Evolutionary conservation across 345 rosid species (phyloP).

Genomic region (Aquilaria yunnanensis): DNA sequence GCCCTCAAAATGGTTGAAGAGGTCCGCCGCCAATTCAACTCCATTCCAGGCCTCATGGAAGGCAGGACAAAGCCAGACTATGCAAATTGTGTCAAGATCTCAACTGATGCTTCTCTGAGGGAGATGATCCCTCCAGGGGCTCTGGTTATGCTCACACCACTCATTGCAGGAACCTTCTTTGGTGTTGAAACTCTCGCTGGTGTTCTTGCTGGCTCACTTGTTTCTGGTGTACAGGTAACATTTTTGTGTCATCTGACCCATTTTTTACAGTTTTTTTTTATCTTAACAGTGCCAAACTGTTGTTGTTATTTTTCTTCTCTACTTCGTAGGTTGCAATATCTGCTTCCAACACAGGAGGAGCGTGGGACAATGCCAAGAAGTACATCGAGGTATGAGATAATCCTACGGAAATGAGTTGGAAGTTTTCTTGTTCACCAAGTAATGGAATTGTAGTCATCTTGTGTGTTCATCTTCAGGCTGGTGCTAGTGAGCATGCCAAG

Average conservation of each 20-base stretch:
- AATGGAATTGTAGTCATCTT: neutral
- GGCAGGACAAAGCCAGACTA: conserved; percentile 58
- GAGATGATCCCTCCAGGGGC: conserved; percentile 82
- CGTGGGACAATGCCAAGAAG: conserved; percentile 73
- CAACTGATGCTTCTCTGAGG: conserved; percentile 55
- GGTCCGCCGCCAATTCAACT: conserved; percentile 63
- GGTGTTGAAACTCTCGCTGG: conserved; percentile 70
- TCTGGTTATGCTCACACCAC: conserved; percentile 63
- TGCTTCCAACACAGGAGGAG: conserved; percentile 74
- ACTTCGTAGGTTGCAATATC: conserved; percentile 51
- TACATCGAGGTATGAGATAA: conserved; percentile 47
- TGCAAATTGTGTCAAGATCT: conserved; percentile 66
- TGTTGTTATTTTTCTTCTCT: neutral
- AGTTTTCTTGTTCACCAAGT: neutral
- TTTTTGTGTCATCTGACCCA: neutral
- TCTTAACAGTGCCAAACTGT: neutral
- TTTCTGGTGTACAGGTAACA: conserved; percentile 58
- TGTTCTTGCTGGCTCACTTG: conserved; percentile 67
- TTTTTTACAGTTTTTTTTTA: no score
- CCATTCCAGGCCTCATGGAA: conserved; percentile 73
- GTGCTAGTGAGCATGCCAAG: conserved; percentile 50
- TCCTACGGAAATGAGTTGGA: neutral
- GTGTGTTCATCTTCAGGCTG: conserved; percentile 30
- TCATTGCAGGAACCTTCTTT: conserved; percentile 49
- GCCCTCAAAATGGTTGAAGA: conserved; percentile 79